Evolutionary conservation across 2,329 filamentous ascomycete genomes (phyloP).

Genomic region (Phialophora tarda): DNA sequence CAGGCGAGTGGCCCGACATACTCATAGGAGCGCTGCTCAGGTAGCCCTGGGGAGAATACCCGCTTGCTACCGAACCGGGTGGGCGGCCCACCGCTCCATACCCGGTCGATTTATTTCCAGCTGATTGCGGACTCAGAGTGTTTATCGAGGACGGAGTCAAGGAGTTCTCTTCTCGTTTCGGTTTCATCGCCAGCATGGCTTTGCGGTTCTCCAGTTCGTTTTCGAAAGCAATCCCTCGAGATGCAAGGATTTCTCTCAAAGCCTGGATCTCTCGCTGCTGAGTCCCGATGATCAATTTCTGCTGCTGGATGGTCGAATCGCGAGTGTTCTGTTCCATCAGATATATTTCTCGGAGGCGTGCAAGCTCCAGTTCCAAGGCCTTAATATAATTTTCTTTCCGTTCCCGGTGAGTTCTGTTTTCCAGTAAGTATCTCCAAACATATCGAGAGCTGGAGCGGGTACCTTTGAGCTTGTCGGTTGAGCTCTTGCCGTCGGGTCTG

Average conservation of each 20-base stretch:
- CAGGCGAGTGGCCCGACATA: slow-evolving; percentile 36
- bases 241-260: slow-evolving; percentile 66
- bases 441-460: slow-evolving; percentile 40
- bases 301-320: slow-evolving; percentile 57
- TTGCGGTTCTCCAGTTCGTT: slow-evolving; percentile 51
- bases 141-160: slow-evolving; percentile 31
- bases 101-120: slow-evolving; percentile 28
- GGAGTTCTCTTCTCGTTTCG: slow-evolving; percentile 34
- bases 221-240: slow-evolving; percentile 65
- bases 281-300: slow-evolving; percentile 76
- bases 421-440: slow-evolving; percentile 11
- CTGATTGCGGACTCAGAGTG: slow-evolving; percentile 40
- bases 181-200: slow-evolving; percentile 35
- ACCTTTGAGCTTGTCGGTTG: slow-evolving; percentile 95
- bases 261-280: slow-evolving; percentile 79
- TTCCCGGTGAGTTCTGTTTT: slow-evolving; percentile 85
- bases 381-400: slow-evolving; percentile 97
- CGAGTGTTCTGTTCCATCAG: slow-evolving; percentile 63
- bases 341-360: slow-evolving; percentile 76
- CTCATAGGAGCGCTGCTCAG: slow-evolving; percentile 32
- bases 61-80: slow-evolving; percentile 24
- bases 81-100: slow-evolving; percentile 20
- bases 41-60: slow-evolving; percentile 33
- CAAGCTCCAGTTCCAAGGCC: slow-evolving; percentile 86
- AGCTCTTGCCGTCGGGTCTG: slow-evolving; percentile 89